Conservation (phyloP, 768 basidiomycete genomes). For the Peribolospora baueri region DNA sequence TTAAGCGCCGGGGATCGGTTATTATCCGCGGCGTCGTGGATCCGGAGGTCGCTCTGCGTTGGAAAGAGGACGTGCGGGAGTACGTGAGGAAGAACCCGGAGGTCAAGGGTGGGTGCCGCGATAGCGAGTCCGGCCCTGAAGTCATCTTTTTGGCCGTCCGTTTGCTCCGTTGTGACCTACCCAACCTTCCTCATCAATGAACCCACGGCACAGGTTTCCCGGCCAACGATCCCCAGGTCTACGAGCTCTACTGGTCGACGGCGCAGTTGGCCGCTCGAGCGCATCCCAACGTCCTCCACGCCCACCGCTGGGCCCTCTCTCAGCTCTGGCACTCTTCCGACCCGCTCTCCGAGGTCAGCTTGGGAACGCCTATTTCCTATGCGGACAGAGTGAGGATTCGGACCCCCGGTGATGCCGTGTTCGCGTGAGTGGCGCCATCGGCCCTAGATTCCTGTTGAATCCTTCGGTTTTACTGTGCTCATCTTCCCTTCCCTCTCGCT, state of each 20-base stretch:
- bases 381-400: slow-evolving; percentile 53
- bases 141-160: no score
- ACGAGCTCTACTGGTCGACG: slow-evolving; percentile 45
- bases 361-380: slow-evolving; percentile 43
- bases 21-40: slow-evolving; percentile 36
- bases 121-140: not conserved
- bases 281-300: slow-evolving; percentile 33
- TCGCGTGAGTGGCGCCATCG: slow-evolving; percentile 26
- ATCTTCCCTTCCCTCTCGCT: no score
- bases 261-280: slow-evolving; percentile 43
- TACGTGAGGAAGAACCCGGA: slow-evolving; percentile 14
- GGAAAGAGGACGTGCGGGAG: slow-evolving; percentile 24
- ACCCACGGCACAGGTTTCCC: slow-evolving; percentile 32
- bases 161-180: not conserved
- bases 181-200: no score
- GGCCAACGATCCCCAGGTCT: slow-evolving; percentile 40
- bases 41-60: slow-evolving; percentile 15
- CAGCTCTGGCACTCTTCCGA: slow-evolving; percentile 33
- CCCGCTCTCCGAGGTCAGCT: slow-evolving; percentile 24
- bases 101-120: slow-evolving; percentile 10
- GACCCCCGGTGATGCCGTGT: slow-evolving; percentile 41
- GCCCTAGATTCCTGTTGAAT: slow-evolving; percentile 25
- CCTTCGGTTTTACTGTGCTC: not conserved
- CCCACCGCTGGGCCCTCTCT: slow-evolving; percentile 34
- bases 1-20: slow-evolving; percentile 29